Evolutionary conservation across 257 asterid genomes (phyloP).

Genomic region (Salvia miltiorrhiza): DNA sequence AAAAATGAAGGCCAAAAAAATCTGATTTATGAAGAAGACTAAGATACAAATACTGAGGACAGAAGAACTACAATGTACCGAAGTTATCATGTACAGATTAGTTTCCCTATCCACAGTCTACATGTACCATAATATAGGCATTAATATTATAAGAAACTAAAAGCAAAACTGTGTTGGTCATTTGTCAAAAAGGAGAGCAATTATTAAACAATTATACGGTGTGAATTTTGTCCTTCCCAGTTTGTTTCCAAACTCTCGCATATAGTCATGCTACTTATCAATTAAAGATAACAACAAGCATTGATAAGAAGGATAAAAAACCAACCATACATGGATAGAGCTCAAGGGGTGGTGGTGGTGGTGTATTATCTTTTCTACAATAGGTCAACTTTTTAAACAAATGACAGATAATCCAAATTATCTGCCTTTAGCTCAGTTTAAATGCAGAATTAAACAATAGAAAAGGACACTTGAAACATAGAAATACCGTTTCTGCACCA

Average conservation of each 20-base stretch:
- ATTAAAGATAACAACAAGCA: not conserved
- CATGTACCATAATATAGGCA: not conserved
- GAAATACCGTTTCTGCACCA: constrained; percentile 89
- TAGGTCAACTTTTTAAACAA: not conserved
- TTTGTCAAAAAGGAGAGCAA: not conserved
- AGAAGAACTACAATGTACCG: not conserved
- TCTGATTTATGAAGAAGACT: not conserved
- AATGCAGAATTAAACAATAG: not conserved
- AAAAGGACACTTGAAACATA: constrained; percentile 15
- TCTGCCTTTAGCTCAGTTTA: not conserved
- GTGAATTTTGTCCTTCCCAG: not conserved
- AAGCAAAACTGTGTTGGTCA: not conserved
- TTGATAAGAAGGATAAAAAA: not conserved
- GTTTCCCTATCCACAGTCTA: not conserved
- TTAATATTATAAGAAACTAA: not conserved
- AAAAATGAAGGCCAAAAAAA: not conserved
- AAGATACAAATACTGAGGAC: not conserved
- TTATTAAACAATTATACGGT: not conserved
- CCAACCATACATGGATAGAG: not conserved
- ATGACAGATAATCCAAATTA: constrained; percentile 4
- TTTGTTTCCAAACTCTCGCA: constrained; percentile 3
- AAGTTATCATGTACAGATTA: not conserved
- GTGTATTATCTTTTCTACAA: not conserved
- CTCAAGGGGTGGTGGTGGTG: not conserved
- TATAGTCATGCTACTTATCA: not conserved